Evolutionary conservation across 805 yeast species (phyloP).

Genomic region (Brettanomyces anomalus): DNA sequence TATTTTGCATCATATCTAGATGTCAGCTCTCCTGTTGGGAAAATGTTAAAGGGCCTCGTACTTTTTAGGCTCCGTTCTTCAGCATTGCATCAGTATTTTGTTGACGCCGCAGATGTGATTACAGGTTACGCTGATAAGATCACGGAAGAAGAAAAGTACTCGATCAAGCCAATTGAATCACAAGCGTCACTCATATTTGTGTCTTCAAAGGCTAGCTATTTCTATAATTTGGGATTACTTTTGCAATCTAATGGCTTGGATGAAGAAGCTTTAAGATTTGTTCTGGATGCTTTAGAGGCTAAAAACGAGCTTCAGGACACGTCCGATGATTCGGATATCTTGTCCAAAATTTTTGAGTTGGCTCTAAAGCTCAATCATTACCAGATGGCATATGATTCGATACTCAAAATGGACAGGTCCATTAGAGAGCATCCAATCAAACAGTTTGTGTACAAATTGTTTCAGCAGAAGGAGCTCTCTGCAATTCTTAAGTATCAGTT

Average conservation of each 20-base stretch:
- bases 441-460: constrained; percentile 30
- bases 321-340: constrained; percentile 15
- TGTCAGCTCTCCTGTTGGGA: constrained; percentile 12
- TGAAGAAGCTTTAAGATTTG: constrained; percentile 28
- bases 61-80: constrained; percentile 17
- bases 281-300: constrained; percentile 16
- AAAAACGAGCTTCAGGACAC: constrained; percentile 11
- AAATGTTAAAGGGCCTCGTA: constrained; percentile 19
- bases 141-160: constrained; percentile 13
- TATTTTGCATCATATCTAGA: not conserved
- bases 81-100: constrained; percentile 24
- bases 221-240: constrained; percentile 28
- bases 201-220: constrained; percentile 28
- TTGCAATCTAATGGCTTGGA: constrained; percentile 25
- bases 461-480: constrained; percentile 30
- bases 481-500: constrained; percentile 35
- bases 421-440: constrained; percentile 19
- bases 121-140: constrained; percentile 12
- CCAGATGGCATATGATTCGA: constrained; percentile 20
- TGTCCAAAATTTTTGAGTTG: constrained; percentile 21
- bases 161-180: constrained; percentile 2
- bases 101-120: constrained; percentile 20
- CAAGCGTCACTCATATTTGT: constrained; percentile 17
- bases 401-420: constrained; percentile 18
- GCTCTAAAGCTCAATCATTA: constrained; percentile 24